Evolutionary conservation across 148 eudicot genomes (phyloP).

Genomic region (Chenopodium formosanum): DNA sequence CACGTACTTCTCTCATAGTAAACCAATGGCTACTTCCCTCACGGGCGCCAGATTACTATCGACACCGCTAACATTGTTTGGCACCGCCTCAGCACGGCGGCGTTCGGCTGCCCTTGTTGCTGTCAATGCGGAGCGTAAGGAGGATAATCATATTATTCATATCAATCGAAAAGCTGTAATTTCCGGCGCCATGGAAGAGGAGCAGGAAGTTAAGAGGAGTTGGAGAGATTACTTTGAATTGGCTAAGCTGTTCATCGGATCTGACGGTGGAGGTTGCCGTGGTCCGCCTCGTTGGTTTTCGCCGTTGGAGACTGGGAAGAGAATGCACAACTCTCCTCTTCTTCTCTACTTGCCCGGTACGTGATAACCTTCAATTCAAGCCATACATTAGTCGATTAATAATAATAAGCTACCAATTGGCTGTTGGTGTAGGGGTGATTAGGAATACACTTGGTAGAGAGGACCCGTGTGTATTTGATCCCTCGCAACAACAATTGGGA

Average conservation of each 20-base stretch:
- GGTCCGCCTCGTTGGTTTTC: conserved; percentile 55
- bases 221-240: conserved; percentile 44
- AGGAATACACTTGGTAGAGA: no score
- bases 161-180: background rate
- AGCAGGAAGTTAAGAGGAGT: conserved; percentile 9
- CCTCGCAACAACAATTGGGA: no score
- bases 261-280: conserved; percentile 25
- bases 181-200: background rate
- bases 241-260: conserved; percentile 33
- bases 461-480: no score
- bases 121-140: background rate
- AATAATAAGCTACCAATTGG: no score
- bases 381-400: no score
- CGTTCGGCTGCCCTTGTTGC: background rate
- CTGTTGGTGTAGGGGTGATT: no score
- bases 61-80: background rate
- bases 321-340: conserved; percentile 37
- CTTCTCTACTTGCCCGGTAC: conserved; percentile 57
- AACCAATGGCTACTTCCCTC: conserved; percentile 6
- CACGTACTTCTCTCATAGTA: no score
- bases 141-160: background rate
- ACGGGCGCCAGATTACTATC: background rate
- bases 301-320: conserved; percentile 33
- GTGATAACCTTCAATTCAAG: no score
- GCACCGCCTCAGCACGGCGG: background rate